A percentile compares a stretch with the other conserved stretches of the same genome.
Conservation (phyloP, 139 green algal species). For the Ettlia oleoabundans region DNA sequence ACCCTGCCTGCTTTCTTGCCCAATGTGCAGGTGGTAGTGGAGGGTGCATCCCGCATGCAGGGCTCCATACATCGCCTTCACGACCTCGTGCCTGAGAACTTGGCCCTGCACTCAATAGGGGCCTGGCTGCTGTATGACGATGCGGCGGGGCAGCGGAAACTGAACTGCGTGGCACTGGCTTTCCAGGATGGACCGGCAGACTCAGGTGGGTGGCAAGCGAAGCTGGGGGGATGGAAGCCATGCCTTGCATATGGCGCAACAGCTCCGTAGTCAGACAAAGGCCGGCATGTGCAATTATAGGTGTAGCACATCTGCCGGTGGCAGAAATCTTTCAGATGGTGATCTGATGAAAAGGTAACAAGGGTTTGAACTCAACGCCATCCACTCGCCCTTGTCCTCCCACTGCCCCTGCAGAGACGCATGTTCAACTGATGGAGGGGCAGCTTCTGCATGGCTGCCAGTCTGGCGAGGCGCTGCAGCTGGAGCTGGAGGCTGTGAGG, state of each 20-base stretch:
- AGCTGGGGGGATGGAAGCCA: no score
- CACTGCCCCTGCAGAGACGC: neutral
- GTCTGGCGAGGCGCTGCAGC: neutral
- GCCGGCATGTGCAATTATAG: no score
- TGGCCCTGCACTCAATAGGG: slow-evolving; percentile 18
- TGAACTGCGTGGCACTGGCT: slow-evolving; percentile 29
- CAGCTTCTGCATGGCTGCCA: slow-evolving; percentile 15
- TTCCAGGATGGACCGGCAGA: neutral
- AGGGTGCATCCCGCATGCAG: slow-evolving; percentile 1
- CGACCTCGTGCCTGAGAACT: slow-evolving; percentile 28
- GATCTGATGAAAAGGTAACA: no score
- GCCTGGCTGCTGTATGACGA: slow-evolving; percentile 44
- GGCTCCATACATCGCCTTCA: neutral
- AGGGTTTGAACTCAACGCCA: neutral
- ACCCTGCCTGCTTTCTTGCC: neutral
- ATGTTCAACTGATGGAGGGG: slow-evolving; percentile 39
- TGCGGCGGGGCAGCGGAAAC: neutral
- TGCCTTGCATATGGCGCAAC: no score
- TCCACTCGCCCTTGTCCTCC: neutral
- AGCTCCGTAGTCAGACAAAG: no score
- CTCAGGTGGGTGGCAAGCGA: neutral
- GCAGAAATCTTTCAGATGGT: no score
- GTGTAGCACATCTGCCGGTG: no score
- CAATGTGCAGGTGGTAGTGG: neutral
- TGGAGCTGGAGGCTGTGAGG: neutral